A percentile compares a stretch with the other conserved stretches of the same genome.
Evolutionary conservation across 2,329 filamentous ascomycete genomes (phyloP).

Genomic region (Calonectria ilicicola): DNA sequence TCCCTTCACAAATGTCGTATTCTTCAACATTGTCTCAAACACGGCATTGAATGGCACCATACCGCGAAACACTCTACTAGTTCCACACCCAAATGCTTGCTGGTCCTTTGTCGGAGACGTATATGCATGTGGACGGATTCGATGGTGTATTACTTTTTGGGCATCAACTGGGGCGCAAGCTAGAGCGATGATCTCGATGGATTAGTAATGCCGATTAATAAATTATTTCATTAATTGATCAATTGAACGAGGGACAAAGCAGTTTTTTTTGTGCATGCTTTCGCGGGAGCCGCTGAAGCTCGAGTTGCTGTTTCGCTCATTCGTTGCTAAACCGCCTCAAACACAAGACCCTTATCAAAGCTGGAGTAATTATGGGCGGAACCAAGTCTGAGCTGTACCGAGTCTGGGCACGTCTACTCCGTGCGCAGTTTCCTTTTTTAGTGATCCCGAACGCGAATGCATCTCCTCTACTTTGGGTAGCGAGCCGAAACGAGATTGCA

Average conservation of each 20-base stretch:
- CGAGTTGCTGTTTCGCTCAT: not conserved
- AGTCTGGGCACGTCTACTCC: too few relatives aligned
- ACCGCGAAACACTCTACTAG: not conserved
- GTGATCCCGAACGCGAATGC: not conserved
- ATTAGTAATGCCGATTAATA: not conserved
- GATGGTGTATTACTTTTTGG: not conserved
- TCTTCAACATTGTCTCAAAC: not conserved
- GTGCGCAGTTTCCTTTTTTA: not conserved
- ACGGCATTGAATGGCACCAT: not conserved
- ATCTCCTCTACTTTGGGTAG: not conserved
- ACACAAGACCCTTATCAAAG: not conserved
- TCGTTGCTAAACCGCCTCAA: not conserved
- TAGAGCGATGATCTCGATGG: not conserved
- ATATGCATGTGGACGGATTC: not conserved
- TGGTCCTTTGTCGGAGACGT: not conserved
- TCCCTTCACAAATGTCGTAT: not conserved
- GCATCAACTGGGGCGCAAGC: not conserved
- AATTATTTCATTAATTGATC: not conserved
- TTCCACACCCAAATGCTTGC: not conserved
- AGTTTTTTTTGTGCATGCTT: not conserved
- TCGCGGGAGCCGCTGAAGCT: not conserved
- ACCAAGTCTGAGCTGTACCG: not conserved
- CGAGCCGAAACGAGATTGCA: conserved; percentile 1
- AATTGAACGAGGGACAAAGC: too few relatives aligned
- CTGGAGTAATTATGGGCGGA: not conserved